Evolutionary conservation across 2,329 filamentous ascomycete species (phyloP), one percentile per base, ranked within the genome.

Genomic region (Diaporthe batatas): DNA sequence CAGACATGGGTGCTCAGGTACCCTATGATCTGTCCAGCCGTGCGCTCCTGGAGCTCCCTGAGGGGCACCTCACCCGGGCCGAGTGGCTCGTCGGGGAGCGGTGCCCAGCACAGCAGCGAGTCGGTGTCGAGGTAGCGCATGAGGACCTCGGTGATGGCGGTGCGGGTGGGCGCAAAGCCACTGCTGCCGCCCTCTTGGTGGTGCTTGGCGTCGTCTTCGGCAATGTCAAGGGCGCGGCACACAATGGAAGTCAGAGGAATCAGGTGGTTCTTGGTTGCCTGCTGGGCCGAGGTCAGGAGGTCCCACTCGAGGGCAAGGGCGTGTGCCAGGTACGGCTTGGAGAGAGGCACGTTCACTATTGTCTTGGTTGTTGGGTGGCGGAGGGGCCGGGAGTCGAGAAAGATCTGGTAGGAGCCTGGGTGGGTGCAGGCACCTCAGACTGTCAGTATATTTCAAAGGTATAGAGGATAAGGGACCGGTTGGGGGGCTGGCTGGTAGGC

Each of bases 231-330:
- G 0, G 95, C 96, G 58, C 96, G 92, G 75, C 94, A 94, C 29
- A 92, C 87, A 21, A 98, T 89, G 62, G 94, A 95, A 3, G 95
- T 98, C 75, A 99, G 86, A 18, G 96, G 96, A 76, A 98, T 96
- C 62, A 97, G 90, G 83, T 98, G 94, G 73, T 93, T 90, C 81
- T 92, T 94, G 51, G 95, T 89, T 0, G 95, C 94, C 83, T 98
- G 94, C 80, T 95, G 92, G 3, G 93, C 91, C 18, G 93, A 93
- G 32, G 91, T 88, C 74, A 99, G 88, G 64, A 92, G 87, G 81
- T 98, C 95, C 96, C 96, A 99, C 85, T 99, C 96, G 57, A 97
- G 84, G 3, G 96, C 96, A 75, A 99, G 91, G 72, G 94, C 94
- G 57, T 91, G 88, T 32, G 96, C 96, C 51, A 98, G 92, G 78